These are phyloP conservation scores for Hebeloma cylindrosporum DNA, from an alignment of 768 basidiomycete genomes.

Conservation along the genomic window DNA sequence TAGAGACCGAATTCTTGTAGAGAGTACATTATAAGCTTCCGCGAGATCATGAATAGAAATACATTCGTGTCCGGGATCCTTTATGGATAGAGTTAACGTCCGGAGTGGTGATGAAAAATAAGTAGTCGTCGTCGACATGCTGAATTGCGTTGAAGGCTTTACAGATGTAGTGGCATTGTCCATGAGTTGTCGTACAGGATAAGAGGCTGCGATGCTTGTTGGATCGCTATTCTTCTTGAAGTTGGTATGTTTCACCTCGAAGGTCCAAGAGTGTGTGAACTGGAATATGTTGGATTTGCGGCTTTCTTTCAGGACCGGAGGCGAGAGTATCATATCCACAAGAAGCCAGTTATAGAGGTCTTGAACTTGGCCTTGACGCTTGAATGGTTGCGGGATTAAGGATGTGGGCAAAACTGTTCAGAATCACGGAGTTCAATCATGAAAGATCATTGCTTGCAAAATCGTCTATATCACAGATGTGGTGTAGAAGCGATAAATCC, in stretches of 20 bases:
- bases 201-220: background rate
- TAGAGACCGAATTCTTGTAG: conserved; percentile 40
- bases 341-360: background rate
- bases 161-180: background rate
- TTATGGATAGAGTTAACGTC: conserved; percentile 47
- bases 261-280: background rate
- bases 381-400: background rate
- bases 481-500: too few relatives aligned
- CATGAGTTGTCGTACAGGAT: background rate
- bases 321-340: background rate
- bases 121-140: conserved; percentile 3
- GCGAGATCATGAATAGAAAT: conserved; percentile 54
- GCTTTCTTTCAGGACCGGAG: conserved; percentile 1
- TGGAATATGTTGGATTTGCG: conserved; percentile 2
- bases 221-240: too few relatives aligned
- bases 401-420: too few relatives aligned
- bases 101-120: conserved; percentile 45
- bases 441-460: too few relatives aligned
- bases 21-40: conserved; percentile 60
- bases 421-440: too few relatives aligned
- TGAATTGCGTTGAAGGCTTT: background rate
- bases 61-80: conserved; percentile 32
- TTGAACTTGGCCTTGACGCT: background rate
- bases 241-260: conserved; percentile 3
- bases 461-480: too few relatives aligned